phyloP scores from a whole-genome alignment of 2,329 filamentous ascomycete species.

The Clonostachys rhizophaga region DNA sequence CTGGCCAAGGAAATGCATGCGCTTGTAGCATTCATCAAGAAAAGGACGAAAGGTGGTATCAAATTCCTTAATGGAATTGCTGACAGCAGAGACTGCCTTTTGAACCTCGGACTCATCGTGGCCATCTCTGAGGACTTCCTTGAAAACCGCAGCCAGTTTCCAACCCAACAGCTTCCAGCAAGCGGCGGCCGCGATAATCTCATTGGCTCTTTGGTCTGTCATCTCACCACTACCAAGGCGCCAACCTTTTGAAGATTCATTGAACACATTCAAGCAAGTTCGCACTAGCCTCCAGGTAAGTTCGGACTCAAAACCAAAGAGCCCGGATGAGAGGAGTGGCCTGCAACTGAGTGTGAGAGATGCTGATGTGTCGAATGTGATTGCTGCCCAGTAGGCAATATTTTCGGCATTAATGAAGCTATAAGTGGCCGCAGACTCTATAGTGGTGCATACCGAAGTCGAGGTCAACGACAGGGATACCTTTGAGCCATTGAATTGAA shows the following conservation, averaged over 20 bases:
- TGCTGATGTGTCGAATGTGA: constrained; percentile 32
- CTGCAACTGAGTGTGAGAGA: constrained; percentile 30
- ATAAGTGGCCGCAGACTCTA: constrained; percentile 16
- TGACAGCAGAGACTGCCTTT: constrained; percentile 12
- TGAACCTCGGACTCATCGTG: constrained; percentile 19
- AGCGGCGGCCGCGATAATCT: constrained; percentile 17
- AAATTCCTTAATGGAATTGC: constrained; percentile 16
- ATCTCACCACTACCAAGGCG: constrained; percentile 10
- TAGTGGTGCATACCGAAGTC: constrained; percentile 4
- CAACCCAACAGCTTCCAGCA: constrained; percentile 20
- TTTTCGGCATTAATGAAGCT: constrained; percentile 28
- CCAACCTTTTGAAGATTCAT: constrained; percentile 16
- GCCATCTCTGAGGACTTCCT: constrained; percentile 19
- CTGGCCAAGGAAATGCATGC: constrained; percentile 6
- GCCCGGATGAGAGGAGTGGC: constrained; percentile 27
- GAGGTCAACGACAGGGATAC: constrained; percentile 10
- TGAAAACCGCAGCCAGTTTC: constrained; percentile 20
- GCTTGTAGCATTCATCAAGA: constrained; percentile 17
- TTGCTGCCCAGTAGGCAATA: constrained; percentile 30
- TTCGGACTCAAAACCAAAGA: constrained; percentile 21
- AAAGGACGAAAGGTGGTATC: constrained; percentile 14
- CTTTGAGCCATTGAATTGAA: constrained; percentile 32
- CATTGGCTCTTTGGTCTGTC: constrained; percentile 19
- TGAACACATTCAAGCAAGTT: constrained; percentile 16
- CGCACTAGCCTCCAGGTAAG: constrained; percentile 17